phyloP scores from a whole-genome alignment of 2,329 filamentous ascomycete species.

The Beauveria pseudobassiana region DNA sequence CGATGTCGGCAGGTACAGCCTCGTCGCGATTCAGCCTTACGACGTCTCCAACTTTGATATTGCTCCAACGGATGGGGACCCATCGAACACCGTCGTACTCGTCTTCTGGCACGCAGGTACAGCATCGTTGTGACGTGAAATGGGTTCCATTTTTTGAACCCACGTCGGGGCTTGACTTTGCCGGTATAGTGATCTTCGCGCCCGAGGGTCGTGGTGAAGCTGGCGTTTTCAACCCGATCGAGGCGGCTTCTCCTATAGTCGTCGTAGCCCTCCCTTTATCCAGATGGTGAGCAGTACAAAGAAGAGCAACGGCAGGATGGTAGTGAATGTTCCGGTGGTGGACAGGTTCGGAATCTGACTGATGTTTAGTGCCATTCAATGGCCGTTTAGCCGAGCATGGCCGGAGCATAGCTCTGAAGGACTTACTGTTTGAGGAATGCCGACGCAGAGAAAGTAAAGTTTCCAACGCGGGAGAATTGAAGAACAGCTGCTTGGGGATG shows the following conservation, averaged over 20 bases:
- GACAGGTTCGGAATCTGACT: slow-evolving; percentile 57
- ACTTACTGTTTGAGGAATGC: slow-evolving; percentile 64
- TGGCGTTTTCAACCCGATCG: slow-evolving; percentile 72
- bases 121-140: slow-evolving; percentile 23
- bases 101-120: slow-evolving; percentile 39
- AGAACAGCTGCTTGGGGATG: slow-evolving; percentile 73
- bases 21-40: slow-evolving; percentile 58
- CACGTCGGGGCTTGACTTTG: slow-evolving; percentile 18
- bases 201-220: slow-evolving; percentile 39
- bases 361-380: not conserved
- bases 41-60: slow-evolving; percentile 43
- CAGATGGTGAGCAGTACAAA: slow-evolving; percentile 75
- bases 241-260: slow-evolving; percentile 73
- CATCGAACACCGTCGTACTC: slow-evolving; percentile 52
- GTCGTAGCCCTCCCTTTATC: slow-evolving; percentile 86
- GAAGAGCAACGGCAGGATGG: slow-evolving; percentile 64
- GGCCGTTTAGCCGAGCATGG: no score
- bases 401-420: slow-evolving; percentile 24
- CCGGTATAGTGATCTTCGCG: slow-evolving; percentile 26
- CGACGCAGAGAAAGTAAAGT: slow-evolving; percentile 80
- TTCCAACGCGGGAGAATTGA: slow-evolving; percentile 83
- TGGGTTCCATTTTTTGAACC: slow-evolving; percentile 25
- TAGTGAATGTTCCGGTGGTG: slow-evolving; percentile 69
- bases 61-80: slow-evolving; percentile 39
- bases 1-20: slow-evolving; percentile 72